Base-by-base conservation (phyloP, 2,329 filamentous ascomycete genomes). In the Fusarium verticillioides region DNA sequence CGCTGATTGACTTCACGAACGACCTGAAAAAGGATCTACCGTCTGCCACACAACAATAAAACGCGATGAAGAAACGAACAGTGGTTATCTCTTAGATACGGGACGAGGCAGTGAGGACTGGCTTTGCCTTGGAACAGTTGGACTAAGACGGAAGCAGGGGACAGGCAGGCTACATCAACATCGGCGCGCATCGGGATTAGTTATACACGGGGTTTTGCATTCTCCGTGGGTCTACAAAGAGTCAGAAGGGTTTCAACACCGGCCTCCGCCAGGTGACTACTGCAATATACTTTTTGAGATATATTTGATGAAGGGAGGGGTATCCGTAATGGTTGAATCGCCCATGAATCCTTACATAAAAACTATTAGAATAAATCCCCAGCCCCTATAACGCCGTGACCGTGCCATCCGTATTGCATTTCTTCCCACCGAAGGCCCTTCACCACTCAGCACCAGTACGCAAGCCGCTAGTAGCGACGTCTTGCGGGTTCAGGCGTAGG, bases 401-500 rank as follows among this genome's bases (percentile, higher is more conserved):
- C 69, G 61, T 66, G 61, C 63, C 69, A 54, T 65, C 63, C 61
- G 43, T 66, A 46, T 56, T 67, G 58, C 62, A 58, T 69, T 64
- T 75, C 53, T 46, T 67, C 63, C 66, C 23, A 54, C 62, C 49
- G 37, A 43, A 26, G 30, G 32, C 40, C 50, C 34, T 58, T 50
- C 43, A 52, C 56, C 46, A 60, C 50, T 62, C 61, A 56, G 53
- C 42, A 58, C 49, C 34, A 60, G 59, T 30, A 15, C 60, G 43
- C 39, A 66, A 36, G 26, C n/a, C 54, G 23, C 80, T 87, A 94
- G 80, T 86, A 93, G 77, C 94, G 88, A 83, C 91, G 91, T 79
- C 92, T 90, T 70, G 91, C 90, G 10, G 94, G 94, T 82, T 97
- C 94, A 7, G 96, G 96, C 76, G 93, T 96, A 0, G 95, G 94